phyloP scores from a whole-genome alignment of 345 rosid species.

The Schrenkiella parvula region DNA sequence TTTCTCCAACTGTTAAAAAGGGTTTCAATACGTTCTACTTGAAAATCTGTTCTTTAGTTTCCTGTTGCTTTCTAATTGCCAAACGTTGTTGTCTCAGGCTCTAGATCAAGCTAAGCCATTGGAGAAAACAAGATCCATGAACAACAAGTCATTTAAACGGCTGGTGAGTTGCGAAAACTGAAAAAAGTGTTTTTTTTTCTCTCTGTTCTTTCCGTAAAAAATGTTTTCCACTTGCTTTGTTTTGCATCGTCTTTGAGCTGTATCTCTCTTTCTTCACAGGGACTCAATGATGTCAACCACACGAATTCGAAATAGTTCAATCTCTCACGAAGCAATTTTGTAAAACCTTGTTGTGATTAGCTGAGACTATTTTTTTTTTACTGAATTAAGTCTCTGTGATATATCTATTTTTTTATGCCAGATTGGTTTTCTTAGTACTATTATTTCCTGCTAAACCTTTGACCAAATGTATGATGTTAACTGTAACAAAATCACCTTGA shows the following conservation, averaged over 20 bases:
- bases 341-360: slow-evolving; percentile 22
- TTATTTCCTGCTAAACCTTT: too few species aligned
- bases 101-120: slow-evolving; percentile 62
- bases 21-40: neutral
- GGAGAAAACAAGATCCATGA: slow-evolving; percentile 43
- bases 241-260: neutral
- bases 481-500: neutral
- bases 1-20: neutral
- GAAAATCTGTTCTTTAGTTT: neutral
- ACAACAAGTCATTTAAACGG: slow-evolving; percentile 58
- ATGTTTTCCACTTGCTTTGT: too few species aligned
- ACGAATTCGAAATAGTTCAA: slow-evolving; percentile 38
- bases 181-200: neutral
- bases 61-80: neutral
- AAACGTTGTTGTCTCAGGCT: slow-evolving; percentile 34
- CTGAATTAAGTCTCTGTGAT: slow-evolving; percentile 3
- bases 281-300: slow-evolving; percentile 41
- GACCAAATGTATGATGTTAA: slow-evolving; percentile 16
- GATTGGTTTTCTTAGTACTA: slow-evolving; percentile 2
- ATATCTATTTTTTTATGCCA: neutral
- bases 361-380: neutral
- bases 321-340: slow-evolving; percentile 26
- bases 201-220: neutral
- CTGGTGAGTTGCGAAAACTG: slow-evolving; percentile 40
- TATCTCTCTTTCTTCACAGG: slow-evolving; percentile 28